Evolutionary conservation across 2,329 filamentous ascomycete genomes (phyloP).

Genomic region (Cyanodermella asteris): DNA sequence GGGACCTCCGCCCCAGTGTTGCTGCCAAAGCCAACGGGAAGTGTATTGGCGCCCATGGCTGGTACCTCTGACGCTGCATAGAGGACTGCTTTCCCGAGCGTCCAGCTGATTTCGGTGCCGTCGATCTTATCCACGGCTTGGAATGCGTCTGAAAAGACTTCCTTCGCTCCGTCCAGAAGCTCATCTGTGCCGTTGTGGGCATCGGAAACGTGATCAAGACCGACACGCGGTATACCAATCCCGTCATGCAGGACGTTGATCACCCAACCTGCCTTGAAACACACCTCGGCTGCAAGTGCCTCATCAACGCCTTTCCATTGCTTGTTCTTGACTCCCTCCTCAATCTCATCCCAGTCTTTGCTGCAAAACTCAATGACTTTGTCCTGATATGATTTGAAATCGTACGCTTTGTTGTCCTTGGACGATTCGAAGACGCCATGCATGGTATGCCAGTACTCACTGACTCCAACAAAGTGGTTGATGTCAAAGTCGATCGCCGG

Average conservation of each 20-base stretch:
- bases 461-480: constrained; percentile 94
- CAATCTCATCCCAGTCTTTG: constrained; percentile 59
- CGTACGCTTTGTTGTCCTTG: constrained; percentile 60
- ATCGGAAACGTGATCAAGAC: constrained; percentile 33
- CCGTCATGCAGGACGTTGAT: constrained; percentile 93
- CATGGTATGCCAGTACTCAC: constrained; percentile 97
- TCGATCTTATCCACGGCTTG: constrained; percentile 84
- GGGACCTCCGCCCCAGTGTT: constrained; percentile 47
- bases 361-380: constrained; percentile 70
- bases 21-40: constrained; percentile 82
- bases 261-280: constrained; percentile 95
- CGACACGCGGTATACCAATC: constrained; percentile 74
- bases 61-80: constrained; percentile 82
- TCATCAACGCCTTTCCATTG: constrained; percentile 54
- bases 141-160: constrained; percentile 64
- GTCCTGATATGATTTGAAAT: constrained; percentile 72
- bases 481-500: constrained; percentile 92
- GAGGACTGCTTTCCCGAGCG: constrained; percentile 83
- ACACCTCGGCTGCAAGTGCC: constrained; percentile 63
- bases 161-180: constrained; percentile 43
- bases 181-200: constrained; percentile 50
- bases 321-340: constrained; percentile 38
- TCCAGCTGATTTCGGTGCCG: constrained; percentile 88
- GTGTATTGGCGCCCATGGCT: constrained; percentile 31
- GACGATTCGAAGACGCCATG: constrained; percentile 74